Evolutionary conservation across 106 monocot genomes (phyloP), one percentile per base, ranked within the genome.

Genomic region (Amphibolis antarctica): DNA sequence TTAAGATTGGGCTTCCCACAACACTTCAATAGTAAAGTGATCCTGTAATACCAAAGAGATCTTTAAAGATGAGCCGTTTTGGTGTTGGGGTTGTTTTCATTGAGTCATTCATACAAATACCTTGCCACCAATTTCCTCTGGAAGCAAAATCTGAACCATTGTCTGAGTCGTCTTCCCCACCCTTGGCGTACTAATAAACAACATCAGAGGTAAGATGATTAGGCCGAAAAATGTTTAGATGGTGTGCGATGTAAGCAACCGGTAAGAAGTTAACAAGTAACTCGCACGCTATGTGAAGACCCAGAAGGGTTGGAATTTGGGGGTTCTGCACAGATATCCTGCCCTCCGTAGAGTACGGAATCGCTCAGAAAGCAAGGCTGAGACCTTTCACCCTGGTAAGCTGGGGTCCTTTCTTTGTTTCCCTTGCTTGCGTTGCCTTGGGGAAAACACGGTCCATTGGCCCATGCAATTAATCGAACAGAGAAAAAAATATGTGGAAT

Each of bases 341-440:
- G 74, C 14, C 74, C 74, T 31, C 74, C 74, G 28, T 74, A 74
- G 46, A 53, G 67, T 18, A 74, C 21, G 24, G 74, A 74, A 17
- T 67, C 48, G 46, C 67, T 61, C 36, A 66, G 28, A 52, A 43
- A 60, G 67, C 66, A 67, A 13, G 74, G 66, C 27, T 67, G 59
- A 28, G 66, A 51, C 44, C 66, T 60, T 28, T 62, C 67, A 25
- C 44, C 30, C 14, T 59, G 44, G 42, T 56, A 64, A 46, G 56
- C 25, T 46, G 64, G 15, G 14, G 17, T 19, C 29, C 26, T 65
- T 26, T 64, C 64, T n/a, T 65, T 53, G 36, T 26, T 46, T 46
- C 10, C 44, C 23, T 52, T 31, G 52, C 66, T 53, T 30, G 52
- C 19, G 53, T 59, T 70, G 17, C 25, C 58, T 58, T 57, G 31